Percentiles rank a stretch among this genome's conserved stretches.
Conservation (phyloP, 768 basidiomycete species). For the Sarcodon aspratus region DNA sequence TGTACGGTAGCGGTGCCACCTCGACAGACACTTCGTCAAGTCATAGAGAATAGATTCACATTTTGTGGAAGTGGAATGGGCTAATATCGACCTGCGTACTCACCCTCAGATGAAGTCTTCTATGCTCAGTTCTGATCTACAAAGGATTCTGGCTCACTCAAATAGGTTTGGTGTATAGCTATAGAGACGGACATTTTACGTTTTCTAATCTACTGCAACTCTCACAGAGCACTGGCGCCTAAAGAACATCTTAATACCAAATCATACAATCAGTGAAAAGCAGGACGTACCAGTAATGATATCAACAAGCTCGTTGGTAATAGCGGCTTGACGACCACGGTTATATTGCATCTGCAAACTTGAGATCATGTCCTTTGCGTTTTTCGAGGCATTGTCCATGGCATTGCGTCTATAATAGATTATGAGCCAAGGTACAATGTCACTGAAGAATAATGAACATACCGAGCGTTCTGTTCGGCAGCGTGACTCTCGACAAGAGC, state of each 20-base stretch:
- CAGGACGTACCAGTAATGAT: slow-evolving; percentile 73
- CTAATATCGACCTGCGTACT: no score
- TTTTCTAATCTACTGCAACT: not conserved
- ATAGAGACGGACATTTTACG: no score
- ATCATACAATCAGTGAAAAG: not conserved
- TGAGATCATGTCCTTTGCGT: slow-evolving; percentile 89
- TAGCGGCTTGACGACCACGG: slow-evolving; percentile 95
- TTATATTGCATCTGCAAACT: slow-evolving; percentile 91
- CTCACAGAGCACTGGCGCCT: slow-evolving; percentile 40
- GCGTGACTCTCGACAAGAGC: slow-evolving; percentile 93
- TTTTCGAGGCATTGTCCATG: slow-evolving; percentile 99
- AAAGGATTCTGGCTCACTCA: no score
- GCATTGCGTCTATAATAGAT: slow-evolving; percentile 70
- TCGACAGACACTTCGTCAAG: not conserved
- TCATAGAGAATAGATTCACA: no score
- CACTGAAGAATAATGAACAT: slow-evolving; percentile 10
- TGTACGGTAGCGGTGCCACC: not conserved
- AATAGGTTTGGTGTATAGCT: no score
- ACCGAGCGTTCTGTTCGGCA: slow-evolving; percentile 90
- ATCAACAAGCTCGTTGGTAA: slow-evolving; percentile 91
- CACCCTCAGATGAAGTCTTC: no score
- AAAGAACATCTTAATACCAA: not conserved
- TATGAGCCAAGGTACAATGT: slow-evolving; percentile 1
- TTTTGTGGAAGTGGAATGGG: no score
- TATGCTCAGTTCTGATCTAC: no score